A percentile compares a stretch with the other conserved stretches of the same genome.
phyloP scores from a whole-genome alignment of 2,329 filamentous ascomycete species.

The Lecanicillium sp. region DNA sequence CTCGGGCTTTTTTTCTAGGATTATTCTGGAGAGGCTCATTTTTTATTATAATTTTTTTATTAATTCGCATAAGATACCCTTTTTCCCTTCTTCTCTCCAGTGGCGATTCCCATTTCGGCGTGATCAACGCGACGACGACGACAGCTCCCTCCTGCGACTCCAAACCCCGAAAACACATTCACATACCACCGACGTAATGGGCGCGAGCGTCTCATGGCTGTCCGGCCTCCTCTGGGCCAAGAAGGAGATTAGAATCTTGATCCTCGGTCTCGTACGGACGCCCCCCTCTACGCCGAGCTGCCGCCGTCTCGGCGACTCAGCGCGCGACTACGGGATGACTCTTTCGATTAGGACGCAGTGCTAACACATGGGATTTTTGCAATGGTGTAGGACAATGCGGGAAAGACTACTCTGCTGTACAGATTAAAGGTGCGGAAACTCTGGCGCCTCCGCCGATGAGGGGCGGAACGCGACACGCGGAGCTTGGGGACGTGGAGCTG shows the following conservation, averaged over 20 bases:
- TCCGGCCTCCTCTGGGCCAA: slow-evolving; percentile 77
- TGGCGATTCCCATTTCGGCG: slow-evolving; percentile 1
- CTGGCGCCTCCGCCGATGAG: background rate
- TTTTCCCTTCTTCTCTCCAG: background rate
- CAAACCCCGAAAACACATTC: slow-evolving; percentile 7
- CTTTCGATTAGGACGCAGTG: background rate
- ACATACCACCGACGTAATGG: slow-evolving; percentile 43
- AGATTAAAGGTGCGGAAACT: slow-evolving; percentile 68
- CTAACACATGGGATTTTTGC: slow-evolving; percentile 2
- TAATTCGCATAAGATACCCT: slow-evolving; percentile 13
- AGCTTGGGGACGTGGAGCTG: background rate
- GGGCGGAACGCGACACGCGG: background rate
- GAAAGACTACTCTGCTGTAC: slow-evolving; percentile 95
- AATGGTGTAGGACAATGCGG: slow-evolving; percentile 78
- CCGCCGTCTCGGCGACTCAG: too few species aligned
- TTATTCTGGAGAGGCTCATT: too few species aligned
- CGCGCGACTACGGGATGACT: too few species aligned
- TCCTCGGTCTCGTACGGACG: slow-evolving; percentile 74
- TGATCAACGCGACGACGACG: background rate
- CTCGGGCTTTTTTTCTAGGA: too few species aligned
- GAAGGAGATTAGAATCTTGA: slow-evolving; percentile 97
- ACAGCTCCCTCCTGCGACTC: background rate
- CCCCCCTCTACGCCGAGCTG: background rate
- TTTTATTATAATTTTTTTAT: background rate
- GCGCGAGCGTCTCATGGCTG: slow-evolving; percentile 61